Base-by-base conservation (phyloP, 2,329 filamentous ascomycete genomes). In the Scleromitrula shiraiana region DNA sequence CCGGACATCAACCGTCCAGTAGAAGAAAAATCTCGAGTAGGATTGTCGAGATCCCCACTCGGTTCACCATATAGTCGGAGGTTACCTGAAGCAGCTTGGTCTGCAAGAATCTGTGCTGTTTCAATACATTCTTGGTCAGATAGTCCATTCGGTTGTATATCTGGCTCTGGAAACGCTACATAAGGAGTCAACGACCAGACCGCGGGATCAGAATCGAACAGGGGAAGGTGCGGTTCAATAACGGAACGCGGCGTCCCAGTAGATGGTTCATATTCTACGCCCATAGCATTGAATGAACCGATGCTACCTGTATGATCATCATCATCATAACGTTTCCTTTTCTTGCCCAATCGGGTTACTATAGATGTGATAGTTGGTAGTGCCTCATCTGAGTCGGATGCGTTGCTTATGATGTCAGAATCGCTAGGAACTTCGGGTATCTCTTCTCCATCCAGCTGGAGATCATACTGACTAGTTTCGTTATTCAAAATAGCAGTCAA, bases 31-130 rank as follows among this genome's bases (percentile, higher is more conserved):
- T 54, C 53, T 17, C 52, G 50, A n/a, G n/a, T 30, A 37, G 29
- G 33, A 8, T 30, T n/a, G 22, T 48, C 35, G 4, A 26, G 14
- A 19, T 54, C 44, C 15, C 20, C 41, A n/a, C 41, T 29, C 17
- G 41, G 30, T 37, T 51, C 26, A 7, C 47, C 48, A 35, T 56
- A 53, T 17, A 62, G 19, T 38, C 67, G 64, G 22, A 65, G 52
- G 1, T 66, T 70, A 4, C 79, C 75, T 8, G 72, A 77, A 2
- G 78, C 73, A 19, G 82, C 75, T 60, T 88, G 84, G 51, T 86
- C 82, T 2, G 81, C 82, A n/a, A 88, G 66, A 30, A 87, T 76
- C 57, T 88, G 84, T 0, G 82, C 83, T 22, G 84, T 72, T 43
- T 78, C 77, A 27, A 88, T 78, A 50, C 77, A 71, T 33, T 85